These are phyloP conservation scores for Aspergillus ibericus DNA, from an alignment of 2,329 filamentous ascomycete species.

Conservation along the genomic window DNA sequence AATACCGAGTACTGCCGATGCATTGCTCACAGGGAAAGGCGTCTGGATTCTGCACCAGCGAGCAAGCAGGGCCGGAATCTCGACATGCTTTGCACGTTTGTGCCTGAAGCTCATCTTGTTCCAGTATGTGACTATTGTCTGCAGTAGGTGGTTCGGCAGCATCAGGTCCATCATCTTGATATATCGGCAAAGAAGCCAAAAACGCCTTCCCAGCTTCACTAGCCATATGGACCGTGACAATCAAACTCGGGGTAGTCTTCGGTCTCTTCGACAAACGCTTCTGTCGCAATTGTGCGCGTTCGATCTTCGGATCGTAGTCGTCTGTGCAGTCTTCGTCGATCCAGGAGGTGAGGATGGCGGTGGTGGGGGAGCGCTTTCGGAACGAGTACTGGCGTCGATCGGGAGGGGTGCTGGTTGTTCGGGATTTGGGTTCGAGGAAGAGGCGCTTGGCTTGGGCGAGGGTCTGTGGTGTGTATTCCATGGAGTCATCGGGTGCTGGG, in stretches of 20 bases:
- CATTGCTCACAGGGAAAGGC: too few relatives aligned
- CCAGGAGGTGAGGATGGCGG: conserved; percentile 21
- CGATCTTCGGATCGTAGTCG: conserved; percentile 30
- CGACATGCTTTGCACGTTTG: too few relatives aligned
- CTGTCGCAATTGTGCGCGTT: background rate
- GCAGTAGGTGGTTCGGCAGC: background rate
- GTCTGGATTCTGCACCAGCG: too few relatives aligned
- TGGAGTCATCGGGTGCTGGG: background rate
- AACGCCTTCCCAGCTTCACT: background rate
- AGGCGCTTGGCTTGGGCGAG: background rate
- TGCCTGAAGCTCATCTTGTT: too few relatives aligned
- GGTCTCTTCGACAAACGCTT: background rate
- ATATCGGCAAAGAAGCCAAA: conserved; percentile 1
- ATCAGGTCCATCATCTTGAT: conserved; percentile 4
- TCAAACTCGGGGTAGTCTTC: background rate
- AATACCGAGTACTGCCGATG: too few relatives aligned
- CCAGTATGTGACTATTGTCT: too few relatives aligned
- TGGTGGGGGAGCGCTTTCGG: conserved; percentile 10
- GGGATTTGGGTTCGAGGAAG: background rate
- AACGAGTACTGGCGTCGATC: conserved; percentile 9
- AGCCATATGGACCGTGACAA: background rate
- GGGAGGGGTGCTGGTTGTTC: background rate
- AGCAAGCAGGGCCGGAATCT: too few relatives aligned
- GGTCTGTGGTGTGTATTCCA: too few relatives aligned
- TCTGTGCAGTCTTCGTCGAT: conserved; percentile 39